Evolutionary conservation across 176 grass and related monocot genomes (phyloP), one percentile per base, ranked within the genome.

Genomic region (Puccinellia tenuiflora): DNA sequence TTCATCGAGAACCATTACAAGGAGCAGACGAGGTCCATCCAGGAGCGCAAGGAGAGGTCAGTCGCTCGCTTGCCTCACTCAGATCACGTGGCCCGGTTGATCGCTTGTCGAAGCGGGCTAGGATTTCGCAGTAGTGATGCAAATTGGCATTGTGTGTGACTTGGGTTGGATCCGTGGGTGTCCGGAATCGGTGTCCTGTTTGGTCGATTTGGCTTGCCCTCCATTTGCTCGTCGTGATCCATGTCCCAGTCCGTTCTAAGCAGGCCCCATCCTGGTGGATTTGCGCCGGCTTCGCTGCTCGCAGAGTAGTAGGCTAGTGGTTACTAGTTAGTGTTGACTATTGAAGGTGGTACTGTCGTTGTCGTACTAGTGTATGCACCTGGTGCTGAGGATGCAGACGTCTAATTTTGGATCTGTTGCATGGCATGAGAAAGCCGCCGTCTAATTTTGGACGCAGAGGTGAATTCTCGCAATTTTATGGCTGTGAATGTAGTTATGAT

Each of bases 1-100:
- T 94, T 80, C 80, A 94, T 94, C 52, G 92, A 94, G 86, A 94
- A 94, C 81, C 88, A 94, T 84, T 94, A 94, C 86, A 91, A 91
- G 88, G 47, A 84, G 54, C 92, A 94, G 83, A 86, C 88, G 83
- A 94, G 85, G 75, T 84, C 83, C 63, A 68, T 88, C 45, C 83
- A 91, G 81, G 88, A 94, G 50, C 92, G 92, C 71, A 94, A 91
- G 80, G 92, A 94, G 65, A 94, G 92, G 92, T 94, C 55, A 91
- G 81, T 64, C 21, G 8, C 62, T 50, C 30, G 8, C 18, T 0
- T 24, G 0, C 31, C 45, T n/a, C n/a, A n/a, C 52, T 24, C 31
- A 1, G 30, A 22, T 46, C 40, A 24, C 24, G 43, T 2, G 5
- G 37, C 24, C 11, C 37, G 22, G 22, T 5, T 7, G 37, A 33